Evolutionary conservation across 2,329 filamentous ascomycete genomes (phyloP).

Genomic region (Tolypocladium ophioglossoides): DNA sequence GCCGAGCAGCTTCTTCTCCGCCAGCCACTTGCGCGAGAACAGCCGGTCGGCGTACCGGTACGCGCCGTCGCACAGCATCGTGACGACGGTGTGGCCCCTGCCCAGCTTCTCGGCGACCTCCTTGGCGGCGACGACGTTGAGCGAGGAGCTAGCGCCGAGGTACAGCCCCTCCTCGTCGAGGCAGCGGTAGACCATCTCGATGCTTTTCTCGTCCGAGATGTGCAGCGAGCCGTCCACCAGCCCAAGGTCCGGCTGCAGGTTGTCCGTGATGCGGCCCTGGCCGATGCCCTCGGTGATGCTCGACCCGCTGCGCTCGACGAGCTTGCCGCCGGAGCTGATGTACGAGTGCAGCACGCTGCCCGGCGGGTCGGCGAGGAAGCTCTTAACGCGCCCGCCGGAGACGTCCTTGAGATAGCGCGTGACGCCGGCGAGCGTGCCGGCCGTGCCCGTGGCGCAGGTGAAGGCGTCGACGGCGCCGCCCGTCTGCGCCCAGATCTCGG

Average conservation of each 20-base stretch:
- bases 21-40: conserved; percentile 86
- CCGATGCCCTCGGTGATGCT: conserved; percentile 98
- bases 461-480: conserved; percentile 80
- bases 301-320: conserved; percentile 70
- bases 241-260: conserved; percentile 74
- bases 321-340: conserved; percentile 71
- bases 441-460: conserved; percentile 89
- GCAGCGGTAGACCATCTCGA: conserved; percentile 95
- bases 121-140: conserved; percentile 93
- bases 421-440: conserved; percentile 78
- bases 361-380: conserved; percentile 86
- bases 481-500: conserved; percentile 95
- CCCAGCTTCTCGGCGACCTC: conserved; percentile 88
- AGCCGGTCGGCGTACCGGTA: conserved; percentile 91
- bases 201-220: conserved; percentile 86
- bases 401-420: conserved; percentile 83
- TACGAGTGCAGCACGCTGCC: conserved; percentile 91
- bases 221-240: conserved; percentile 75
- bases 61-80: conserved; percentile 90
- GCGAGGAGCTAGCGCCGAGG: conserved; percentile 80
- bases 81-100: conserved; percentile 82
- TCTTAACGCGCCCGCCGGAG: conserved; percentile 68
- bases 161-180: conserved; percentile 94
- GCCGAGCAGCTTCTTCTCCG: conserved; percentile 69
- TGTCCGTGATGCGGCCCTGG: conserved; percentile 93